phyloP scores from a whole-genome alignment of 768 basidiomycete species.

The Lepiota brunneoincarnata region DNA sequence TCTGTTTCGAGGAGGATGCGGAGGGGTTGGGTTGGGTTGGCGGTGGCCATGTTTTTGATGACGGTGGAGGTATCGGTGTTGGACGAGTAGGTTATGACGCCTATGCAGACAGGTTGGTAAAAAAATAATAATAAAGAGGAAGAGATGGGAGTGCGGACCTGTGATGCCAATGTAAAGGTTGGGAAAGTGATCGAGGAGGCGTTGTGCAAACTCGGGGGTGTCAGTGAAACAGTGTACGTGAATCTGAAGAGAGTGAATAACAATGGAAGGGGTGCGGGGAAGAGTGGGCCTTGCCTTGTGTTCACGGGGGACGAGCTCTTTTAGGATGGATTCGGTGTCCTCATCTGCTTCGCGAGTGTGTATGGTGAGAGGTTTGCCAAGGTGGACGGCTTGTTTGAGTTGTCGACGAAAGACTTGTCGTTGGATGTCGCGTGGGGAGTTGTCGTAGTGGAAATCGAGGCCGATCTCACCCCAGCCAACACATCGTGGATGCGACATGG shows the following conservation, averaged over 20 bases:
- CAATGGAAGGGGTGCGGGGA: not conserved
- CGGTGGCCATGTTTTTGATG: constrained; percentile 49
- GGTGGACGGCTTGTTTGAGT: constrained; percentile 60
- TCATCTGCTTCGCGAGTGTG: constrained; percentile 86
- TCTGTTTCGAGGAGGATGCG: constrained; percentile 80
- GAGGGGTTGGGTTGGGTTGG: constrained; percentile 20
- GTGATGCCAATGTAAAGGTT: constrained; percentile 86
- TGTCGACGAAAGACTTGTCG: constrained; percentile 65
- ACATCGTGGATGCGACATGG: constrained; percentile 77
- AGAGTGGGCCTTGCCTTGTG: constrained; percentile 52
- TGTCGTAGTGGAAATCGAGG: constrained; percentile 81
- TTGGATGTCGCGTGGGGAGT: constrained; percentile 70
- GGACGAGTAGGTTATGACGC: constrained; percentile 77
- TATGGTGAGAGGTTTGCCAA: constrained; percentile 79
- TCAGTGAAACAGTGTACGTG: constrained; percentile 92
- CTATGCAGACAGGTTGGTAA: constrained; percentile 29
- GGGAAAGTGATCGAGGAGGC: constrained; percentile 72
- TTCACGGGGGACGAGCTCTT: constrained; percentile 68
- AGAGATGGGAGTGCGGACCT: constrained; percentile 36
- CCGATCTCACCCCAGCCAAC: constrained; percentile 92
- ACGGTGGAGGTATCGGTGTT: constrained; percentile 71
- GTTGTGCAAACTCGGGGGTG: constrained; percentile 66
- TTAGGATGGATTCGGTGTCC: constrained; percentile 77
- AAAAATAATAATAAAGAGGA: not conserved
- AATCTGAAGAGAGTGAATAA: constrained; percentile 41